Base-by-base conservation (phyloP, 179 eudicot species). In the Patellifolia procumbens region DNA sequence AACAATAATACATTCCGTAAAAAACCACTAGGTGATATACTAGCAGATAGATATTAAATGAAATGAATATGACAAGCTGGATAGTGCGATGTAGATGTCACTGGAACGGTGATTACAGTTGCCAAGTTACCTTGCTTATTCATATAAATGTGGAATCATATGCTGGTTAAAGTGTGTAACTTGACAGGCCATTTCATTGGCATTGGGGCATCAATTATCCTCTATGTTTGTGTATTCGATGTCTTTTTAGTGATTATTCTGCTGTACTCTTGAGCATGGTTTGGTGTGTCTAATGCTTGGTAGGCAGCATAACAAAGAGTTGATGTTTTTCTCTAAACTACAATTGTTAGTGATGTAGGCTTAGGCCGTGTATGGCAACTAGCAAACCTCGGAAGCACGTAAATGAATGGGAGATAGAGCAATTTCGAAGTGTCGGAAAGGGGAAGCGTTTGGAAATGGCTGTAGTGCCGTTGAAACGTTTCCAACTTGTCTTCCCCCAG, bases 141-240 rank as follows among this genome's bases (percentile, higher is more conserved):
- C 12, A 53, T 53, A 53, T 53, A 3, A n/a, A 60, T 28, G 31
- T 56, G 22, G 13, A 59, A 28, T 31, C 34, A 59, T 59, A 59
- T 26, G 16, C 3, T 11, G 22, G 63, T 31, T 59, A 26, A 7
- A 59, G 15, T 17, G 1, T 35, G 26, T 64, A 19, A 35, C 43
- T 34, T 9, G 34, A 34, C 10, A 5, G 35, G 43, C 35, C 68
- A 34, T 62, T 17, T 35, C n/a, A 2, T 64, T 20, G 46, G 26
- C 45, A 35, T 63, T 63, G 68, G 26, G 24, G 24, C 26, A 5
- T 63, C 43, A 63, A 63, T 45, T 63, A 63, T 8, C 68, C 68
- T 19, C 13, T 34, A 35, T 19, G 68, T 19, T 32, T 63, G 45
- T 34, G 16, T 35, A 32, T 58, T 58, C 26, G 32, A 58, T 26